phyloP scores from a whole-genome alignment of 768 basidiomycete species.

The Amanita molliuscula region DNA sequence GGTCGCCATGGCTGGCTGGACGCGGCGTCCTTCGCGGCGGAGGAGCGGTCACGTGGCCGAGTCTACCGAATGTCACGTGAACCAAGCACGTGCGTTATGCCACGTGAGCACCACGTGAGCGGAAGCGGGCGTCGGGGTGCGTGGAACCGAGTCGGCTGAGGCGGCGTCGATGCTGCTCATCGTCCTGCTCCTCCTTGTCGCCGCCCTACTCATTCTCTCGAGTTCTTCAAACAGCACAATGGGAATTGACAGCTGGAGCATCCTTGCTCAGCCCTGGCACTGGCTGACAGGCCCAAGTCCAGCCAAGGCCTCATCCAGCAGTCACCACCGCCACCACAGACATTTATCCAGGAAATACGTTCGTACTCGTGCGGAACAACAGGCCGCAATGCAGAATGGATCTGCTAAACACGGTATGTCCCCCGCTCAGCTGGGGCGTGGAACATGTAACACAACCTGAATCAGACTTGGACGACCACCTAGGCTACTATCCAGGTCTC shows the following conservation, averaged over 20 bases:
- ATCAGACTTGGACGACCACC: not conserved
- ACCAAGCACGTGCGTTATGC: not conserved
- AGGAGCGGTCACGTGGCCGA: not conserved
- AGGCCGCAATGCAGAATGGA: conserved; percentile 30
- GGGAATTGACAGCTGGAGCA: conserved; percentile 51
- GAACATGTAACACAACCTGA: not conserved
- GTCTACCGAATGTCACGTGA: not conserved
- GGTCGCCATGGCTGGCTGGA: conserved; percentile 7
- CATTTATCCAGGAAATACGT: conserved; percentile 40
- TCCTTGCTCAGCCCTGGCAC: conserved; percentile 47
- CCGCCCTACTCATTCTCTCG: conserved; percentile 33
- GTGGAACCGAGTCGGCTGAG: not conserved
- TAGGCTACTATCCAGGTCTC: conserved; percentile 74
- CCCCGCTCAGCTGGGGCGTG: too few species aligned
- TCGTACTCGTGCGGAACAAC: conserved; percentile 48
- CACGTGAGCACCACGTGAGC: too few species aligned
- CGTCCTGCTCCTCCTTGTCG: conserved; percentile 42
- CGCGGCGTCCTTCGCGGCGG: conserved; percentile 10
- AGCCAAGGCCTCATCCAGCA: conserved; percentile 1
- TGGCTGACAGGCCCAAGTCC: conserved; percentile 31
- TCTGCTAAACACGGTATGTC: conserved; percentile 17
- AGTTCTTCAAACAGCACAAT: conserved; percentile 25
- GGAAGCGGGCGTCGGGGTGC: not conserved
- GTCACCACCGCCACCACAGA: conserved; percentile 14
- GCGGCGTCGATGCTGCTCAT: conserved; percentile 22